These are phyloP conservation scores for Penicillium sp. DNA, from an alignment of 2,329 filamentous ascomycete species.

Conservation along the genomic window DNA sequence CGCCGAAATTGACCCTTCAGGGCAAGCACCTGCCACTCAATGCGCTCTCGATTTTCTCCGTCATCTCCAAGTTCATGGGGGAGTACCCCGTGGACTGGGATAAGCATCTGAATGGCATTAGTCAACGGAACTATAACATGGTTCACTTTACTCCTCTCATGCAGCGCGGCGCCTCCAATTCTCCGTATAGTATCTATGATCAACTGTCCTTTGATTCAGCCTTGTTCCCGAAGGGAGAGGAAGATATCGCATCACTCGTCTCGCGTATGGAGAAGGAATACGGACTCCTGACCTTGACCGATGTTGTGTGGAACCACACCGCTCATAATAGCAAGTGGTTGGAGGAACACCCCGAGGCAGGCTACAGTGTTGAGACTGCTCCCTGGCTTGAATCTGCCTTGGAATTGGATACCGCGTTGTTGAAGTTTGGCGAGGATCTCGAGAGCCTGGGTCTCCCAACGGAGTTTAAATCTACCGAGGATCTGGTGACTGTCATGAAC, in stretches of 20 bases:
- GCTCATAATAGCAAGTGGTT: slow-evolving; percentile 96
- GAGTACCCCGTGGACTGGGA: slow-evolving; percentile 90
- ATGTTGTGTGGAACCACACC: slow-evolving; percentile 98
- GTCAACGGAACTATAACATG: slow-evolving; percentile 96
- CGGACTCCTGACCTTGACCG: slow-evolving; percentile 84
- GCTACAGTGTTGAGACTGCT: slow-evolving; percentile 91
- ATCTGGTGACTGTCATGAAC: slow-evolving; percentile 81
- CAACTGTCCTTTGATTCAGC: slow-evolving; percentile 84
- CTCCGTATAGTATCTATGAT: slow-evolving; percentile 94
- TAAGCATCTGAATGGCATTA: slow-evolving; percentile 84
- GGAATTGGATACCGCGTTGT: slow-evolving; percentile 77
- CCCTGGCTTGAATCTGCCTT: slow-evolving; percentile 72
- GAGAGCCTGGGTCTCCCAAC: slow-evolving; percentile 74
- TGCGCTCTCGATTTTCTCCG: slow-evolving; percentile 87
- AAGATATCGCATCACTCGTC: slow-evolving; percentile 78
- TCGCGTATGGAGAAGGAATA: slow-evolving; percentile 82
- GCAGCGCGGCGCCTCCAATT: slow-evolving; percentile 86
- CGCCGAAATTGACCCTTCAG: slow-evolving; percentile 77
- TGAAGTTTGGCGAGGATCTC: slow-evolving; percentile 68
- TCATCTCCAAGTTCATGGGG: slow-evolving; percentile 98
- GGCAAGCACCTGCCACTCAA: slow-evolving; percentile 78
- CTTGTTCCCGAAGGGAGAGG: slow-evolving; percentile 83
- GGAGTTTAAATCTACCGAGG: slow-evolving; percentile 71
- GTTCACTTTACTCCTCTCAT: slow-evolving; percentile 97
- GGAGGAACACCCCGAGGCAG: slow-evolving; percentile 89